Evolutionary conservation across 768 basidiomycete genomes (phyloP), one percentile per base, ranked within the genome.

Genomic region (Pholiota conissans): DNA sequence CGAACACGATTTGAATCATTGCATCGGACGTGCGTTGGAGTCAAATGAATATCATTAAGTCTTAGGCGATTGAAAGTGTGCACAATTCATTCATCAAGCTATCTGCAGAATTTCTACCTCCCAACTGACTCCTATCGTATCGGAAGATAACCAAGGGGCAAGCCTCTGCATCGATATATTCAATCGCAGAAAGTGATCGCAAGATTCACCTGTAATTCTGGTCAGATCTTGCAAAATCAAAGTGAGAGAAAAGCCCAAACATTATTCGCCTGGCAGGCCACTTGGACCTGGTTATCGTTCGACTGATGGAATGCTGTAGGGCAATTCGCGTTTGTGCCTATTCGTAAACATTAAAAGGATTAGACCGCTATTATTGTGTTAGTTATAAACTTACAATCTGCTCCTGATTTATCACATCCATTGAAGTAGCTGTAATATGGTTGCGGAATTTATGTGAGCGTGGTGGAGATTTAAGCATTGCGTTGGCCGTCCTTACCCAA

Each of bases 261-360:
- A 61, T 75, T 61, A 53, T 74, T 58, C 3, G 24, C 49, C 54
- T 73, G 72, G 60, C 74, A 75, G 3, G 70, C 65, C 4, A 71
- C 69, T 58, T 74, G 74, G 22, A 71, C 73, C 13, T 52, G 46
- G 16, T 62, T 73, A 34, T 74, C 67, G 20, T 26, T 46, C 3
- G 67, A 57, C 3, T 59, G 14, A 49, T 66, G 65, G 67, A 74
- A 73, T 2, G 72, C 74, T 20, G 69, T 69, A 20, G 61, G 49
- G 63, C 74, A 76, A 52, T 56, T 63, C 1, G 68, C 42, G 37
- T 56, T 63, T 22, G 54, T 70, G 58, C 73, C 74, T 75, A 40
- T n/a, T n/a, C n/a, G n/a, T n/a, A 27, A 20, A 9, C 5, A 9
- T 14, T 18, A 26, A 29, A 24, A 3, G n/a, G n/a, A n/a, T n/a